Percentiles rank a stretch among this genome's conserved stretches.
Evolutionary conservation across 305 asterid genomes (phyloP).

Genomic region (Rubia peregrina): DNA sequence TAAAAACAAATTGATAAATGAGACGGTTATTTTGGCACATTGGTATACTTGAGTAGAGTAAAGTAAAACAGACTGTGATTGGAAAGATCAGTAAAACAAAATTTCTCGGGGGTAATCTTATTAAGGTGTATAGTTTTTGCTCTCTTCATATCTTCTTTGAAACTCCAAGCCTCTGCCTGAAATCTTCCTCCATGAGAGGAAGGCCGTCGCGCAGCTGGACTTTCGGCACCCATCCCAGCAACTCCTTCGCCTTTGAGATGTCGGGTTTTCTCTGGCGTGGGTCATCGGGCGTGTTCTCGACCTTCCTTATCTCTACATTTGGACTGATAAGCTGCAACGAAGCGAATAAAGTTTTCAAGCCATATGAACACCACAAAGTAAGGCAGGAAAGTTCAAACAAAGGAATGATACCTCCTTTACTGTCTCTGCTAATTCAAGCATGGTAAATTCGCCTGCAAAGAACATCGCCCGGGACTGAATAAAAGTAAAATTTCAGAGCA

Average conservation of each 20-base stretch:
- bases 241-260: slow-evolving; percentile 53
- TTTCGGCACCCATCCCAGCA: slow-evolving; percentile 67
- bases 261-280: slow-evolving; percentile 66
- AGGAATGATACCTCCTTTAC: slow-evolving; percentile 26
- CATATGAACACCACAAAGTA: not conserved
- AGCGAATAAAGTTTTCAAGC: not conserved
- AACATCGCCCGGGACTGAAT: not conserved
- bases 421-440: slow-evolving; percentile 35
- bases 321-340: slow-evolving; percentile 52
- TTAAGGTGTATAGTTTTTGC: not conserved
- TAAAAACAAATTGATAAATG: not conserved
- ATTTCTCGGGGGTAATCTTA: slow-evolving; percentile 4
- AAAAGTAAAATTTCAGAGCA: not conserved
- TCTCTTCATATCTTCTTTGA: slow-evolving; percentile 28
- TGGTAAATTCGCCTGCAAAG: slow-evolving; percentile 32
- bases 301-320: slow-evolving; percentile 38
- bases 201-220: slow-evolving; percentile 56
- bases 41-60: not conserved
- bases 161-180: slow-evolving; percentile 53
- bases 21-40: not conserved
- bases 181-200: slow-evolving; percentile 66
- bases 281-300: slow-evolving; percentile 71
- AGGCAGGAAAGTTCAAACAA: not conserved
- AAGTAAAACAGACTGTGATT: not conserved
- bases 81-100: slow-evolving; percentile 3